A percentile compares a stretch with the other conserved stretches of the same genome.
Conservation (phyloP, 176 grass and related monocot species). For the Alloteropsis semialata region DNA sequence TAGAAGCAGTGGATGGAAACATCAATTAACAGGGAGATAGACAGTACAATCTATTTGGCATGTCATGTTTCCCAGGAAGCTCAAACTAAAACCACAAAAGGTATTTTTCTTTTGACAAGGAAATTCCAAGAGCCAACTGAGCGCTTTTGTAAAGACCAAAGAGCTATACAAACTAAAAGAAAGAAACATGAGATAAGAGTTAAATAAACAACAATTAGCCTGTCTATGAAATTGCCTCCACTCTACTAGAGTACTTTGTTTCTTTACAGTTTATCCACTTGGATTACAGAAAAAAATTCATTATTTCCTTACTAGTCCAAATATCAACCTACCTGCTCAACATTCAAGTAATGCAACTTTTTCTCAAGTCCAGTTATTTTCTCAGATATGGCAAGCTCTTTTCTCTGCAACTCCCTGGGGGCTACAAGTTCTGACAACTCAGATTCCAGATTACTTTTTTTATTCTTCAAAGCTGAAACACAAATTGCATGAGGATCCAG, state of each 20-base stretch:
- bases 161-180: neutral
- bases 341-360: conserved; percentile 83
- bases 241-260: neutral
- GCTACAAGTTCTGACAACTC: conserved; percentile 81
- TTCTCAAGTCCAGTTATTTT: conserved; percentile 89
- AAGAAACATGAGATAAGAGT: neutral
- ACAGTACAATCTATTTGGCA: neutral
- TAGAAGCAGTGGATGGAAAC: neutral
- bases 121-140: neutral
- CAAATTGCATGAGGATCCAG: conserved; percentile 29
- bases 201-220: neutral
- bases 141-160: neutral
- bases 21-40: neutral
- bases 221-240: neutral
- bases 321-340: conserved; percentile 68
- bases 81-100: neutral
- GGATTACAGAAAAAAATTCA: neutral
- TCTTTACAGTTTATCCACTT: neutral
- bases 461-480: conserved; percentile 81
- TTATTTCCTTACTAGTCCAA: conserved; percentile 23
- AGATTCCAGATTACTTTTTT: conserved; percentile 69
- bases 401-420: conserved; percentile 80
- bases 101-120: neutral
- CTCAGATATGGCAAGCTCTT: conserved; percentile 84
- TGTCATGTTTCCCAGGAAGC: neutral